Percentiles rank a stretch among this genome's conserved stretches.
These are phyloP conservation scores for Berberis vulgaris DNA, from an alignment of 164 flowering plant genomes.

Conservation along the genomic window DNA sequence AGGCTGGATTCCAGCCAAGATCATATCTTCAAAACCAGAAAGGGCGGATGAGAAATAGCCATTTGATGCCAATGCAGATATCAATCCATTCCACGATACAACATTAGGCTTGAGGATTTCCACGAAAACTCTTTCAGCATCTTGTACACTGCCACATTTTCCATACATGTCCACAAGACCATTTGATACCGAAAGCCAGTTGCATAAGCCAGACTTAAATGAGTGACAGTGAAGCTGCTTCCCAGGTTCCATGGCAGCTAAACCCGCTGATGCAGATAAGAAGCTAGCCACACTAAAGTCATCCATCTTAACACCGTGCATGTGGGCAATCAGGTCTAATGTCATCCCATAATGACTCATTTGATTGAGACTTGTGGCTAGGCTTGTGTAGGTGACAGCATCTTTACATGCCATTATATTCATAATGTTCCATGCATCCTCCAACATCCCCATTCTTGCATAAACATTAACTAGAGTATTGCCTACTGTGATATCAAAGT, in stretches of 20 bases:
- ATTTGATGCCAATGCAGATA: slow-evolving; percentile 44
- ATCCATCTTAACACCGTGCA: slow-evolving; percentile 41
- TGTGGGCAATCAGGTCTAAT: slow-evolving; percentile 22
- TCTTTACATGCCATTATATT: slow-evolving; percentile 33
- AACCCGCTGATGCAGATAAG: slow-evolving; percentile 43
- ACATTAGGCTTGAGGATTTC: slow-evolving; percentile 37
- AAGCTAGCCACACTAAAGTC: slow-evolving; percentile 39
- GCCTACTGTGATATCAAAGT: slow-evolving; percentile 23
- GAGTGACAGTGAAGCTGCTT: slow-evolving; percentile 47
- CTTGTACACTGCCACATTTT: slow-evolving; percentile 39
- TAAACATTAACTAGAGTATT: slow-evolving; percentile 50
- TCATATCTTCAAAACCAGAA: slow-evolving; percentile 54
- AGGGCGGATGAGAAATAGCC: slow-evolving; percentile 34
- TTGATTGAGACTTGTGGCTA: slow-evolving; percentile 41
- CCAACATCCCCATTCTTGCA: slow-evolving; percentile 30
- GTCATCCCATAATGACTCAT: slow-evolving; percentile 38
- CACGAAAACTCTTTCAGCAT: slow-evolving; percentile 30
- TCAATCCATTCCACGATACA: slow-evolving; percentile 56
- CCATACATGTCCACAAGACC: slow-evolving; percentile 47
- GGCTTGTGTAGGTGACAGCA: slow-evolving; percentile 45
- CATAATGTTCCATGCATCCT: slow-evolving; percentile 31
- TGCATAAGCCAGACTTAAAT: slow-evolving; percentile 33
- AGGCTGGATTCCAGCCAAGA: slow-evolving; percentile 33
- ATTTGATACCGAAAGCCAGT: slow-evolving; percentile 36
- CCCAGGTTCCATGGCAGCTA: slow-evolving; percentile 35